phyloP scores from a whole-genome alignment of 306 rosid genomes.

The Luffa aegyptiaca region DNA sequence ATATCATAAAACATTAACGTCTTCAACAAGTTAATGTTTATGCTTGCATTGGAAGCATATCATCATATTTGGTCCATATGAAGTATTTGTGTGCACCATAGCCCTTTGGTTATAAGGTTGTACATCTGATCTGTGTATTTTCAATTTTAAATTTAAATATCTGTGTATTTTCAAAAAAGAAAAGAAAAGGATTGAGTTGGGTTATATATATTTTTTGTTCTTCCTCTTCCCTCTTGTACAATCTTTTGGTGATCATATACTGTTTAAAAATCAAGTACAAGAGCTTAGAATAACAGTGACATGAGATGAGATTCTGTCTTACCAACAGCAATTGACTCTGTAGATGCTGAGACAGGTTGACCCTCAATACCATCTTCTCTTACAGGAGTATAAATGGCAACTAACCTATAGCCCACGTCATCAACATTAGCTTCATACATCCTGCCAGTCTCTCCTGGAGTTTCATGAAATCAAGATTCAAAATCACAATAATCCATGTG shows the following conservation, averaged over 20 bases:
- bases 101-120: too few species aligned
- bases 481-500: background rate
- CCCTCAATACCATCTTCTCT: constrained; percentile 98
- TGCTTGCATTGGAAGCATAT: background rate
- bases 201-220: background rate
- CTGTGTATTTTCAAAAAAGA: background rate
- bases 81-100: too few species aligned
- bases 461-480: constrained; percentile 7
- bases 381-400: constrained; percentile 84
- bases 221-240: background rate
- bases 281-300: background rate
- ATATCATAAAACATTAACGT: background rate
- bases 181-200: background rate
- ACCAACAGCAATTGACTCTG: constrained; percentile 95
- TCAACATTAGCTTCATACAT: constrained; percentile 98
- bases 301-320: constrained; percentile 6
- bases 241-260: background rate
- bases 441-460: constrained; percentile 80
- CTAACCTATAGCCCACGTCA: constrained; percentile 92
- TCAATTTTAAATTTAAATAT: background rate
- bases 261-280: background rate
- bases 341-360: constrained; percentile 77
- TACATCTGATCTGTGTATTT: background rate
- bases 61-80: background rate
- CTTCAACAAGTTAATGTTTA: background rate